These are phyloP conservation scores for Leptoxyphium fumago DNA, from an alignment of 2,329 filamentous ascomycete genomes.

Conservation along the genomic window DNA sequence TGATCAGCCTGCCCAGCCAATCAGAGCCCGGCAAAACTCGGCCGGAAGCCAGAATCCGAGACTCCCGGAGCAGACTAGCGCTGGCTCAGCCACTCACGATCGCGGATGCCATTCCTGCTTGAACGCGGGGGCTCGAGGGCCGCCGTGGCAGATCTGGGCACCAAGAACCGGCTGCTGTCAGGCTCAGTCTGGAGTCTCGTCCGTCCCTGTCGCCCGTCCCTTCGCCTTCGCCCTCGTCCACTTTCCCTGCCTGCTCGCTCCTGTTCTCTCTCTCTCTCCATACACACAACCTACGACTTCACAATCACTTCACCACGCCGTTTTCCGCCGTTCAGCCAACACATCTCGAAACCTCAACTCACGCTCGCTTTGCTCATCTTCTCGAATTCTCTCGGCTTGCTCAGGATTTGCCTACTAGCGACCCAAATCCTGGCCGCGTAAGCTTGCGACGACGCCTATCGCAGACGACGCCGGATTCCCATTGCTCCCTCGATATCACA, in stretches of 20 bases:
- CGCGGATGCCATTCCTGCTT: too few species aligned
- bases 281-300: not conserved
- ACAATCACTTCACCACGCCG: not conserved
- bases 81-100: too few species aligned
- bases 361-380: not conserved
- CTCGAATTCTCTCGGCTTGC: not conserved
- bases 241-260: not conserved
- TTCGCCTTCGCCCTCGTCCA: too few species aligned
- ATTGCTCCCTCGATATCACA: conserved; percentile 1
- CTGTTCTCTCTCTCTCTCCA: not conserved
- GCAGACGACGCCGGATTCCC: not conserved
- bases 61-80: too few species aligned
- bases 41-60: too few species aligned
- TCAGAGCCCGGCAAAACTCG: too few species aligned
- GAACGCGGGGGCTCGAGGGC: too few species aligned
- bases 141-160: too few species aligned
- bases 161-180: too few species aligned
- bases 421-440: conserved; percentile 2
- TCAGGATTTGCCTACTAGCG: not conserved
- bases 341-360: not conserved
- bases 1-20: too few species aligned
- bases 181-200: too few species aligned
- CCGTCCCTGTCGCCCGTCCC: too few species aligned
- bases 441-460: conserved; percentile 5
- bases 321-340: not conserved